These are phyloP conservation scores for Trichomonas tenax DNA, from an alignment of 208 protist species.

Conservation along the genomic window DNA sequence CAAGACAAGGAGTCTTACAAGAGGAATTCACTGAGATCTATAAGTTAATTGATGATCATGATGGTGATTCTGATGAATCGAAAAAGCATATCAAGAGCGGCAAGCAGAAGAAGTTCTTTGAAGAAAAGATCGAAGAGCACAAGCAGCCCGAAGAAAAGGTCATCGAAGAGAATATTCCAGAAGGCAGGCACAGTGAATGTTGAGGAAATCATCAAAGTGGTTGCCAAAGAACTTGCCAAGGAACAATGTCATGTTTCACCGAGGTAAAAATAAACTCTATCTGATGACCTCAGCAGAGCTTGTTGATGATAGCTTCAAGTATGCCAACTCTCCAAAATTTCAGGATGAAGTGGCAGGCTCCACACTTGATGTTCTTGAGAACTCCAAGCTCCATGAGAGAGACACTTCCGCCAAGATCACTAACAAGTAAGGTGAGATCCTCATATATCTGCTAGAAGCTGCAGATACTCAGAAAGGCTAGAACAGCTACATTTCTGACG, in stretches of 20 bases:
- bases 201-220: not conserved
- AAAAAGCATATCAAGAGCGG: not conserved
- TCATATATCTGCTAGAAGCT: not conserved
- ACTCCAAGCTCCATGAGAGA: not conserved
- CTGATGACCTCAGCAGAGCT: not conserved
- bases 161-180: not conserved
- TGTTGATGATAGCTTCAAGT: not conserved
- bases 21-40: not conserved
- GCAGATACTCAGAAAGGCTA: not conserved
- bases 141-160: not conserved
- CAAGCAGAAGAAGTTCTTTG: not conserved
- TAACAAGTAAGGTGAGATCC: not conserved
- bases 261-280: not conserved
- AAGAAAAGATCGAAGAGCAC: not conserved
- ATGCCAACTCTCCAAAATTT: not conserved
- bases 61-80: not conserved
- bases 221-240: not conserved
- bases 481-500: not conserved
- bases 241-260: not conserved
- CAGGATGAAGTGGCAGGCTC: not conserved
- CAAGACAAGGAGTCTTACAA: not conserved
- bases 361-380: not conserved
- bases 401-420: not conserved
- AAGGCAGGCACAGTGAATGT: not conserved
- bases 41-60: not conserved